These are phyloP conservation scores for Penicillium cinerascens DNA, from an alignment of 495 filamentous ascomycete genomes.

Conservation along the genomic window DNA sequence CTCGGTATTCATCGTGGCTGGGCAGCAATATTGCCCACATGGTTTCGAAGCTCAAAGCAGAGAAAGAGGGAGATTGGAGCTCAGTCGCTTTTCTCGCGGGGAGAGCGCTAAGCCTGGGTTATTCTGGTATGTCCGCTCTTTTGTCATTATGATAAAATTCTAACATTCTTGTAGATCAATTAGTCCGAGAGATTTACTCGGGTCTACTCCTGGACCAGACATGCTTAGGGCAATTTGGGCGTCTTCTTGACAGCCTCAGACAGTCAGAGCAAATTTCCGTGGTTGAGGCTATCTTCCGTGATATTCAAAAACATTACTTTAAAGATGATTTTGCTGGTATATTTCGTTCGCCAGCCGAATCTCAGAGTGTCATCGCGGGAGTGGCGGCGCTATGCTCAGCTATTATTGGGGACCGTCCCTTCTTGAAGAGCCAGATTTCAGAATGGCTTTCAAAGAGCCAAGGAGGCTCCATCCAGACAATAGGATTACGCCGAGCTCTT, in stretches of 20 bases:
- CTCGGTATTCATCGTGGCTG: constrained; percentile 69
- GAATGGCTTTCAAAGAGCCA: constrained; percentile 59
- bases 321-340: constrained; percentile 10
- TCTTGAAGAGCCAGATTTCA: constrained; percentile 52
- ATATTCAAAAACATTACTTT: constrained; percentile 56
- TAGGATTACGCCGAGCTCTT: constrained; percentile 64
- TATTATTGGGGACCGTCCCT: constrained; percentile 31
- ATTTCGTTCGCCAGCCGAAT: not conserved
- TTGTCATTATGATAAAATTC: not conserved
- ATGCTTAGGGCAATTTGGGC: constrained; percentile 28
- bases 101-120: constrained; percentile 68
- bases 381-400: constrained; percentile 40
- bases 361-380: constrained; percentile 24
- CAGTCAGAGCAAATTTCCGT: constrained; percentile 56
- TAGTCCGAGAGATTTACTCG: constrained; percentile 50
- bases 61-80: constrained; percentile 48
- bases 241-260: constrained; percentile 47
- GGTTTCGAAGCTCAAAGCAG: constrained; percentile 29
- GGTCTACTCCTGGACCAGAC: constrained; percentile 38
- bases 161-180: constrained; percentile 46
- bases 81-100: constrained; percentile 58
- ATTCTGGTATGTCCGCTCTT: constrained; percentile 54
- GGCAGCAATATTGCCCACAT: constrained; percentile 62
- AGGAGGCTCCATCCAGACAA: constrained; percentile 58
- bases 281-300: constrained; percentile 54